Evolutionary conservation across 1,284 basidiomycete genomes (phyloP).

Genomic region (Sporisorium sorghi): DNA sequence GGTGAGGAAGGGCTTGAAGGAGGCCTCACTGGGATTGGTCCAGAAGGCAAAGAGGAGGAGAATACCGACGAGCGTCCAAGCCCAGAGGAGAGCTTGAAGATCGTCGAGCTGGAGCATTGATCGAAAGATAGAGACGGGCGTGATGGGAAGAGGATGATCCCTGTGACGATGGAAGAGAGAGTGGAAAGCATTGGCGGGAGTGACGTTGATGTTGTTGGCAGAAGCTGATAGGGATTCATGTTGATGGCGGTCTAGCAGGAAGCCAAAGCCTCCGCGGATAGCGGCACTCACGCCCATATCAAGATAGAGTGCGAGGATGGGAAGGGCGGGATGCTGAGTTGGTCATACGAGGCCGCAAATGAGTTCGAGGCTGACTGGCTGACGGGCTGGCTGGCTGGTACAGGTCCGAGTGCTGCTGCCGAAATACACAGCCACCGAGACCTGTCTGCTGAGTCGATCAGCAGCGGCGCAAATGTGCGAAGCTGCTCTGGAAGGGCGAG

Average conservation of each 20-base stretch:
- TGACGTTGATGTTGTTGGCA: slow-evolving; percentile 32
- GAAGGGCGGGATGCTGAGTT: too few species aligned
- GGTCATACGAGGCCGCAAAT: too few species aligned
- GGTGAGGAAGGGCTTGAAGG: slow-evolving; percentile 91
- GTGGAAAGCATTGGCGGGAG: slow-evolving; percentile 35
- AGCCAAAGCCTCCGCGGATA: slow-evolving; percentile 46
- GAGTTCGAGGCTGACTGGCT: too few species aligned
- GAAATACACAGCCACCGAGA: slow-evolving; percentile 32
- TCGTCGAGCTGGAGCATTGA: slow-evolving; percentile 45
- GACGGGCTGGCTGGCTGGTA: too few species aligned
- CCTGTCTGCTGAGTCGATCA: slow-evolving; percentile 34
- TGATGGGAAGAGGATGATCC: slow-evolving; percentile 39
- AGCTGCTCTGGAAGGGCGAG: slow-evolving; percentile 8
- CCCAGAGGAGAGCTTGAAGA: slow-evolving; percentile 51
- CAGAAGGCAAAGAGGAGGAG: slow-evolving; percentile 77
- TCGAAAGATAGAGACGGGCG: slow-evolving; percentile 31
- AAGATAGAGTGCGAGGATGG: too few species aligned
- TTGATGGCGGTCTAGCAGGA: slow-evolving; percentile 36
- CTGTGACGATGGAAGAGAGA: slow-evolving; percentile 42
- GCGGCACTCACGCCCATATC: slow-evolving; percentile 42
- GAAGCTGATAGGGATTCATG: slow-evolving; percentile 7
- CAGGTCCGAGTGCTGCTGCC: slow-evolving; percentile 38
- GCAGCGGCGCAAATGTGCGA: slow-evolving; percentile 21
- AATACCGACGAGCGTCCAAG: slow-evolving; percentile 48
- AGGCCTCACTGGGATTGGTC: slow-evolving; percentile 90